phyloP scores from a whole-genome alignment of 345 rosid genomes.

The Aegle marmelos region DNA sequence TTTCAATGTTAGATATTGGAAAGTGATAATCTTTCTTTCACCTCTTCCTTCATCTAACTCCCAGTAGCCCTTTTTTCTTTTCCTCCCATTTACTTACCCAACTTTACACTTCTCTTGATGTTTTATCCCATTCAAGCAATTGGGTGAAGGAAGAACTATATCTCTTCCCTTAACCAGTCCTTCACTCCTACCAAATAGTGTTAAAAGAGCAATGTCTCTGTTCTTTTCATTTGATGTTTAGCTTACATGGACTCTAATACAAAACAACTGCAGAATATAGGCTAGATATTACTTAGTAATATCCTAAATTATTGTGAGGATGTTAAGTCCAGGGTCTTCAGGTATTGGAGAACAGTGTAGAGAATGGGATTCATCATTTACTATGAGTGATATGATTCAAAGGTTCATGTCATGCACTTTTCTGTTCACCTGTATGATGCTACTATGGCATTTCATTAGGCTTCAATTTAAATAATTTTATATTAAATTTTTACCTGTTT shows the following conservation, averaged over 20 bases:
- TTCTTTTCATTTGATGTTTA: background rate
- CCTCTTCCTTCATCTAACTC: background rate
- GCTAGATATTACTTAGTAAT: background rate
- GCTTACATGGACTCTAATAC: background rate
- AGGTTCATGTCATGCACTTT: background rate
- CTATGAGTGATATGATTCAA: background rate
- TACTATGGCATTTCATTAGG: background rate
- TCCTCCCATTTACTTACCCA: background rate
- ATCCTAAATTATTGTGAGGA: background rate
- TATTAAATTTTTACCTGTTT: background rate
- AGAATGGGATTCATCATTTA: background rate
- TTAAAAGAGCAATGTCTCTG: background rate
- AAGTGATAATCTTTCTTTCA: background rate
- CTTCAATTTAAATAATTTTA: background rate
- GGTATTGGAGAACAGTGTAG: background rate
- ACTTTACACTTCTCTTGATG: background rate
- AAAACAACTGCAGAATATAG: background rate
- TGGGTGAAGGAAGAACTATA: background rate
- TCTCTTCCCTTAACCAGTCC: background rate
- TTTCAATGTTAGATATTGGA: background rate
- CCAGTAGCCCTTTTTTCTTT: background rate
- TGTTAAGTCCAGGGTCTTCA: background rate
- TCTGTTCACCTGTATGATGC: background rate
- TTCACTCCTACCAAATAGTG: background rate
- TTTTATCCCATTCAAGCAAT: background rate